Conservation (phyloP, 495 filamentous ascomycete species). For the Hyaloscypha finlandica region DNA sequence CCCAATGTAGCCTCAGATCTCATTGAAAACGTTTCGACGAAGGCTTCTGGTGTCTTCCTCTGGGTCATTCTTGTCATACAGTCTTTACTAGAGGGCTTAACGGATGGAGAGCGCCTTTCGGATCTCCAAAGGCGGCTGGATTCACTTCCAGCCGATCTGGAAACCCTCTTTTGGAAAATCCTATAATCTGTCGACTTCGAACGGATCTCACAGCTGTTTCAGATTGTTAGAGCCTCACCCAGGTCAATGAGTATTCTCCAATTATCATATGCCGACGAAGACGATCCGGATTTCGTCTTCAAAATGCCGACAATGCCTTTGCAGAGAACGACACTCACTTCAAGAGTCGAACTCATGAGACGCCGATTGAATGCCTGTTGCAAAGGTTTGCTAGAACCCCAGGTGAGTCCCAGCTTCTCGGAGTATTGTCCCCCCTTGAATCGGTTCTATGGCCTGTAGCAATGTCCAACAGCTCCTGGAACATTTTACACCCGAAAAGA, state of each 20-base stretch:
- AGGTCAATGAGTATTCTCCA: not conserved
- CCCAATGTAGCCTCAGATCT: not conserved
- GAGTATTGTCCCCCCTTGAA: no score
- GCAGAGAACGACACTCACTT: not conserved
- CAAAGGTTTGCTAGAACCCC: not conserved
- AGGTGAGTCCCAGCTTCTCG: no score
- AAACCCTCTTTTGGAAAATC: slow-evolving; percentile 4
- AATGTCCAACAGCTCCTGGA: no score
- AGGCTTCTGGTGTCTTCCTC: no score
- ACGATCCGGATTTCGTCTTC: not conserved
- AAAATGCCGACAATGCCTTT: not conserved
- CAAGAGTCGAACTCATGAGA: not conserved
- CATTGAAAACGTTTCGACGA: not conserved
- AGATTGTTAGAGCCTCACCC: not conserved
- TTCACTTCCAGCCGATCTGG: not conserved
- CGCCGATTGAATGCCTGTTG: not conserved
- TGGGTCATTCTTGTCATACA: slow-evolving; percentile 6
- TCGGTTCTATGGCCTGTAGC: no score
- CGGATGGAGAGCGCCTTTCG: not conserved
- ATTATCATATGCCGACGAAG: not conserved
- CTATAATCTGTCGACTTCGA: slow-evolving; percentile 2
- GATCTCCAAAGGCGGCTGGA: slow-evolving; percentile 5
- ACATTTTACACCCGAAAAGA: no score
- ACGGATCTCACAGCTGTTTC: slow-evolving; percentile 7
- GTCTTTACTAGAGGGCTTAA: slow-evolving; percentile 10